Evolutionary conservation across 2,329 filamentous ascomycete species (phyloP), one percentile per base, ranked within the genome.

Genomic region (Amylocarpus encephaloides): DNA sequence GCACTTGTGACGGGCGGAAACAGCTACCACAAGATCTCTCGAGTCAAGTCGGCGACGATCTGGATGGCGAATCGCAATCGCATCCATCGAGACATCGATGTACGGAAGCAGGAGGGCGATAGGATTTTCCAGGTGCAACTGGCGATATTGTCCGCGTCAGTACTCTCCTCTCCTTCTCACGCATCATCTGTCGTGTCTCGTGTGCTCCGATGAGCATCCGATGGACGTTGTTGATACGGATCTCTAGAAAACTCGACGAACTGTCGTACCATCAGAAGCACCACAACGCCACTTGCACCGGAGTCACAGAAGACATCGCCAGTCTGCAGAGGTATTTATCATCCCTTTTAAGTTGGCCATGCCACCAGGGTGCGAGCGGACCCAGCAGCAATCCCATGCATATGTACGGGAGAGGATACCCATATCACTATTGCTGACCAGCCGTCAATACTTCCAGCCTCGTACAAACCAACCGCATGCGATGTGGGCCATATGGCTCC

Each of bases 201-300:
- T 43, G 22, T 2, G 16, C 3, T 30, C 16, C 3, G 9, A 29
- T 29, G 32, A 35, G 34, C 29, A 33, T 30, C 30, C 39, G 38
- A n/a, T 6, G 15, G 9, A 18, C 11, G 30, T 15, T 33, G 26
- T 32, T 52, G 38, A 48, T 19, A 15, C 26, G 51, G 29, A 30
- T 41, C 39, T 44, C 16, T 47, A 58, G 57, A 32, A 59, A 58
- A 48, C 46, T 57, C 33, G 57, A 59, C 43, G 54, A 59, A 44
- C 30, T 59, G 40, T 59, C 56, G 32, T 59, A 59, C 44, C 50
- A 59, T 42, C 55, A 59, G 42, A 58, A 53, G 26, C 48, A 58
- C 15, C 53, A 59, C 42, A 59, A 58, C 32, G 35, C 38, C 15
- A 54, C 22, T 39, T 59, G 55, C 36, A 54, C 29, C 32, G 40